phyloP scores from a whole-genome alignment of 1,284 basidiomycete genomes.

The Fistulina hepatica region DNA sequence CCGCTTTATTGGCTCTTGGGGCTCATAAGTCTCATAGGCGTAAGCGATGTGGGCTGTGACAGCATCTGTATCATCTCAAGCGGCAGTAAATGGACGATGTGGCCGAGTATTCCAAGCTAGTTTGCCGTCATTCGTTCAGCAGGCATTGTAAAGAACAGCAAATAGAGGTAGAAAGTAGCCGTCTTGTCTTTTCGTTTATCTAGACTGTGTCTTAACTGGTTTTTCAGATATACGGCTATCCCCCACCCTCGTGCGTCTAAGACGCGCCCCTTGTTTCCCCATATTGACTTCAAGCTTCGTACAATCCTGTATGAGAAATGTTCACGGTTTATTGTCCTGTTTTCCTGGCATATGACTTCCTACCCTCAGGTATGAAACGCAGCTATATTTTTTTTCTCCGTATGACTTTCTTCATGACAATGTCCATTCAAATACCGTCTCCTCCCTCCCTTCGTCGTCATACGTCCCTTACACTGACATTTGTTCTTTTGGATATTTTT shows the following conservation, averaged over 20 bases:
- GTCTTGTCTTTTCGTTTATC: conserved; percentile 11
- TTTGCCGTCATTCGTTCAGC: conserved; percentile 49
- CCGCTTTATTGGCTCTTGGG: conserved; percentile 48
- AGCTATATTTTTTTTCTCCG: no score
- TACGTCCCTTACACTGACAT: no score
- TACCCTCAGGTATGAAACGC: no score
- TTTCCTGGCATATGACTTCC: conserved; percentile 66
- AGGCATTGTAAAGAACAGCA: conserved; percentile 49
- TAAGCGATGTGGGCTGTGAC: conserved; percentile 68
- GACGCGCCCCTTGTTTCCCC: conserved; percentile 61
- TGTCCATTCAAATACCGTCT: no score
- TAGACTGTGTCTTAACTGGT: not conserved
- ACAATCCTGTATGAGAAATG: conserved; percentile 61
- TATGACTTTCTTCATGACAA: no score
- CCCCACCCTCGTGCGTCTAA: conserved; percentile 51
- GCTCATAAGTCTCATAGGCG: conserved; percentile 62
- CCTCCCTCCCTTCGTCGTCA: no score
- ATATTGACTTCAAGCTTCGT: conserved; percentile 62
- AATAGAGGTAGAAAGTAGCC: conserved; percentile 56
- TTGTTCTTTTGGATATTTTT: no score
- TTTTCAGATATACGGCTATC: conserved; percentile 50
- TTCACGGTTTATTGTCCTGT: conserved; percentile 62
- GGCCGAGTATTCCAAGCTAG: conserved; percentile 64
- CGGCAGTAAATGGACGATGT: conserved; percentile 67
- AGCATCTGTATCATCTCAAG: conserved; percentile 61